Evolutionary conservation across 2,329 filamentous ascomycete species (phyloP).

Genomic region (Ceratocystis variospora): DNA sequence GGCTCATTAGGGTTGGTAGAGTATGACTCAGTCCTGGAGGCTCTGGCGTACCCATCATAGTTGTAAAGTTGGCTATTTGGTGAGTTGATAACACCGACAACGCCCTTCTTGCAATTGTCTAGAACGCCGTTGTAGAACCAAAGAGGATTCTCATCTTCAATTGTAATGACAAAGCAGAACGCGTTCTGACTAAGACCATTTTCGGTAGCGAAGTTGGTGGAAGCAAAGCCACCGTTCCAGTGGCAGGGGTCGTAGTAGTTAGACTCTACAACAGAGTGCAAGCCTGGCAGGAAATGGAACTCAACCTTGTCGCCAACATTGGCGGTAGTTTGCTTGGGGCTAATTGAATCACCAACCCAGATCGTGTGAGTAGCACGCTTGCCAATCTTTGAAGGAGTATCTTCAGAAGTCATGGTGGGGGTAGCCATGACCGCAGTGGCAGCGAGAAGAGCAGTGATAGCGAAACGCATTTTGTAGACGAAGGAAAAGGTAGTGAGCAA

Average conservation of each 20-base stretch:
- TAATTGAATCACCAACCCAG: conserved; percentile 26
- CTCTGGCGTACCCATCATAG: too few species aligned
- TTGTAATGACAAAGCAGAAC: conserved; percentile 27
- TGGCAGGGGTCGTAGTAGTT: not conserved
- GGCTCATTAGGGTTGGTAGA: too few species aligned
- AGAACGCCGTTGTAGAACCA: not conserved
- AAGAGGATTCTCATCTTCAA: not conserved
- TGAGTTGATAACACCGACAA: conserved; percentile 20
- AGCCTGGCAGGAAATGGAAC: not conserved
- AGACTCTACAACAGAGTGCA: not conserved
- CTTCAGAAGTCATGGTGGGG: not conserved
- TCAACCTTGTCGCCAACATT: not conserved
- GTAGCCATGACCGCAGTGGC: not conserved
- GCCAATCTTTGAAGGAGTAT: not conserved
- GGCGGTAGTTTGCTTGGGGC: conserved; percentile 28
- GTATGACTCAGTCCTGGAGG: too few species aligned
- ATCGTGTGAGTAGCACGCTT: not conserved
- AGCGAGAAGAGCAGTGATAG: not conserved
- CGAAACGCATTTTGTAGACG: conserved; percentile 20
- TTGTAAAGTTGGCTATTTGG: not conserved
- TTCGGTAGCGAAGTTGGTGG: not conserved
- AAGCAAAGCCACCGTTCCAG: not conserved
- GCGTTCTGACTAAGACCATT: conserved; percentile 17
- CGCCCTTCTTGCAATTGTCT: conserved; percentile 20
- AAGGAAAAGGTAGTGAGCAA: too few species aligned